phyloP scores from a whole-genome alignment of 2,329 filamentous ascomycete genomes.

The Pestalotiopsis fici region DNA sequence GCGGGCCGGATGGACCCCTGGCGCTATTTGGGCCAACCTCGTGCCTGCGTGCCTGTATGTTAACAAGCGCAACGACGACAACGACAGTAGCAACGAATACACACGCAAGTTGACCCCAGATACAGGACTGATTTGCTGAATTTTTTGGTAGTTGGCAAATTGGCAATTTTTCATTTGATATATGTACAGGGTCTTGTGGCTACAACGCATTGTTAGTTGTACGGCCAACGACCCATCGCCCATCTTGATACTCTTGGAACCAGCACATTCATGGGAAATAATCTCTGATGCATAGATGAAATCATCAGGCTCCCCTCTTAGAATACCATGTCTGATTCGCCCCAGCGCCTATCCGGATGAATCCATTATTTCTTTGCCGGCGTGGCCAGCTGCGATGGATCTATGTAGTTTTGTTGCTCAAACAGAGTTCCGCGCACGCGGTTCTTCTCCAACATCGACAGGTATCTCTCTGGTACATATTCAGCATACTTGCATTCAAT shows the following conservation, averaged over 20 bases:
- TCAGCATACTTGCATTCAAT: not conserved
- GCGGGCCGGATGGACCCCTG: conserved; percentile 8
- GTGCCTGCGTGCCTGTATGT: not conserved
- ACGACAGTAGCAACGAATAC: not conserved
- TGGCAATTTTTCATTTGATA: not conserved
- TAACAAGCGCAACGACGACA: not conserved
- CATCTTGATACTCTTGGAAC: not conserved
- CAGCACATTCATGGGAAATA: not conserved
- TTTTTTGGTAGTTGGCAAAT: not conserved
- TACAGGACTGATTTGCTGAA: not conserved
- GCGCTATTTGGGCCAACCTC: not conserved
- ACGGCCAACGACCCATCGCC: not conserved
- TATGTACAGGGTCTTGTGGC: not conserved
- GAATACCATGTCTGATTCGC: not conserved
- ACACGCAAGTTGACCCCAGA: not conserved
- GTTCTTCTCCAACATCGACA: conserved; percentile 74
- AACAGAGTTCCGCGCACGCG: conserved; percentile 80
- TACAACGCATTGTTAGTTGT: not conserved
- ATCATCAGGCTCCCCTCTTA: not conserved
- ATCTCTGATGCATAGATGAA: not conserved
- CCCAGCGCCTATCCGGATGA: not conserved
- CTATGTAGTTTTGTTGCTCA: conserved; percentile 75
- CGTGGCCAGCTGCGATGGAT: conserved; percentile 18
- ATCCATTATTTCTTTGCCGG: conserved; percentile 3
- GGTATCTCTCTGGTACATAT: conserved; percentile 55